A percentile compares a stretch with the other conserved stretches of the same genome.
Conservation (phyloP, 108 stramenopile genomes). For the Skeletonema marinoi region DNA sequence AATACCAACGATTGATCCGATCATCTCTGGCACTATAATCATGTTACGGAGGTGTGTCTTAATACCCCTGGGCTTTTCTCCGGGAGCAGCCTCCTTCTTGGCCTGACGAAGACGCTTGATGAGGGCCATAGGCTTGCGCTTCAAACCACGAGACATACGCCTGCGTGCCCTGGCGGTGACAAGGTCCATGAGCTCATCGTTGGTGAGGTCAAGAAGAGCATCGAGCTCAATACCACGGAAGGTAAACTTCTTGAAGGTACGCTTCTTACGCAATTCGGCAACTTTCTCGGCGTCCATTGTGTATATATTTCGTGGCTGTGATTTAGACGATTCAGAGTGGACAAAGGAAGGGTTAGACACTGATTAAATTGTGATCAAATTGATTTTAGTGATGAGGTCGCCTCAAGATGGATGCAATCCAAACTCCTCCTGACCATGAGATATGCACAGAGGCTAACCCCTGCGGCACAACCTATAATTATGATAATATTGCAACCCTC, state of each 20-base stretch:
- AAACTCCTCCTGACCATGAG: background rate
- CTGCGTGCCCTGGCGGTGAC: constrained; percentile 95
- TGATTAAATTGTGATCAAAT: background rate
- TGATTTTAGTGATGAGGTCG: background rate
- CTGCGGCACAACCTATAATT: background rate
- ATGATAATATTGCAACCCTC: background rate
- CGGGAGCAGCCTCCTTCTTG: constrained; percentile 97
- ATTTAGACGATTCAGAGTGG: background rate
- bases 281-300: constrained; percentile 96
- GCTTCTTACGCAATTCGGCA: constrained; percentile 99
- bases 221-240: constrained; percentile 99
- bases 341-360: background rate
- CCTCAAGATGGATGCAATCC: background rate
- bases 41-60: constrained; percentile 99
- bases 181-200: constrained; percentile 98
- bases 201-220: constrained; percentile 96
- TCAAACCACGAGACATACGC: constrained; percentile 97
- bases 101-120: constrained; percentile 99
- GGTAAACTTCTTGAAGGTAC: constrained; percentile 99
- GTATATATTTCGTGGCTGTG: background rate
- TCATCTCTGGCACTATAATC: constrained; percentile 99
- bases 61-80: constrained; percentile 98
- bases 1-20: constrained; percentile 98
- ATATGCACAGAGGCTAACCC: background rate
- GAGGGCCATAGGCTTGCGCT: constrained; percentile 99